Conservation (phyloP, 1,284 basidiomycete genomes). For the Trametes polyzona region DNA sequence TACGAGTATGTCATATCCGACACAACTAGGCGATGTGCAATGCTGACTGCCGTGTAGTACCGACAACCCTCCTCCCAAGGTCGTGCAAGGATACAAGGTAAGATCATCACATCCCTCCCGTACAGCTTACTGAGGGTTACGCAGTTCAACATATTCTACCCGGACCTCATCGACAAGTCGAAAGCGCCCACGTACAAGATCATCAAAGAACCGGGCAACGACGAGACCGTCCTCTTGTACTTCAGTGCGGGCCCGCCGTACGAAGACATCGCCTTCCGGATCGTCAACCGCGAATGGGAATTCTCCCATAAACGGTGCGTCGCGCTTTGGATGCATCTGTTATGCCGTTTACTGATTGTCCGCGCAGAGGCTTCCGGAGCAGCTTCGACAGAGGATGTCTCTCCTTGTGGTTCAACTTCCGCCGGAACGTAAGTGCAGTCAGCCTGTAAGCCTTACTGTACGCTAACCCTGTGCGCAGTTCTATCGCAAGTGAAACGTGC, state of each 20-base stretch:
- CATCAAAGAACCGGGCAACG: constrained; percentile 88
- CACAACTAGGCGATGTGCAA: background rate
- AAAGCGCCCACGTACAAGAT: constrained; percentile 96
- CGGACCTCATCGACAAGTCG: constrained; percentile 95
- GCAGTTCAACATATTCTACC: constrained; percentile 93
- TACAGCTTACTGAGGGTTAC: background rate
- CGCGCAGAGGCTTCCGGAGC: constrained; percentile 75
- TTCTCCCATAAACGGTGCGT: constrained; percentile 91
- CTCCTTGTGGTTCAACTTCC: constrained; percentile 88
- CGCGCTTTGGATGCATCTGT: background rate
- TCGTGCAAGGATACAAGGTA: constrained; percentile 98
- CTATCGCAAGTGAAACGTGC: constrained; percentile 58
- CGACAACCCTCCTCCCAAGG: constrained; percentile 96
- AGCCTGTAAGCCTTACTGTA: constrained; percentile 8
- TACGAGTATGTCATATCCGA: constrained; percentile 80
- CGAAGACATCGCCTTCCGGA: constrained; percentile 98
- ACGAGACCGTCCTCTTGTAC: constrained; percentile 91
- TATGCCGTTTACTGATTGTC: constrained; percentile 8
- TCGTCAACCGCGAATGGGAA: constrained; percentile 98
- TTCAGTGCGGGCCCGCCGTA: constrained; percentile 98
- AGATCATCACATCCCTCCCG: constrained; percentile 13
- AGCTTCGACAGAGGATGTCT: constrained; percentile 87
- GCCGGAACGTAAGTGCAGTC: constrained; percentile 72
- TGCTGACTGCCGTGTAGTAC: constrained; percentile 53
- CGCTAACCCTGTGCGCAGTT: constrained; percentile 53